phyloP scores from a whole-genome alignment of 129 eudicot species.

The Centella asiatica region DNA sequence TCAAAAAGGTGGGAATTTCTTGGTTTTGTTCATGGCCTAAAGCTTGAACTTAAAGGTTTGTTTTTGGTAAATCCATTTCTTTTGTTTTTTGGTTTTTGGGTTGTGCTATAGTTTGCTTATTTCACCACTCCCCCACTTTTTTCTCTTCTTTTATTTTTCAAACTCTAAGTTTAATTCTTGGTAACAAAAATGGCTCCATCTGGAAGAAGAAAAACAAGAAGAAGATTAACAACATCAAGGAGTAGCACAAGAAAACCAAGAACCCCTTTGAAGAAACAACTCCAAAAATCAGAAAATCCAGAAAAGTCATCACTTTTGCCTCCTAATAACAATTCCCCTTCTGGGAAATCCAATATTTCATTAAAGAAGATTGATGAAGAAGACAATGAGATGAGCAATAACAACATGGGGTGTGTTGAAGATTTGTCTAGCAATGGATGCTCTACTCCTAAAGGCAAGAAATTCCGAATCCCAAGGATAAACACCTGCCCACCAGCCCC shows the following conservation, averaged over 20 bases:
- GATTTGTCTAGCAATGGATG: conserved; percentile 27
- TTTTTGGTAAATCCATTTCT: not conserved
- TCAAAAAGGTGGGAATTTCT: not conserved
- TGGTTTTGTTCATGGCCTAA: no score
- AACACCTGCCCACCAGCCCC: conserved; percentile 86
- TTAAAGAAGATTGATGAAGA: conserved; percentile 4
- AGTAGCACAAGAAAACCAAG: no score
- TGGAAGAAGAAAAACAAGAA: conserved; percentile 27
- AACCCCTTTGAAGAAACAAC: conserved; percentile 17
- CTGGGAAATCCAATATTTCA: no score
- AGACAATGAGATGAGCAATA: not conserved
- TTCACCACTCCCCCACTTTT: no score
- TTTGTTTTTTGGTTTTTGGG: not conserved
- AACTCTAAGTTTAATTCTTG: not conserved
- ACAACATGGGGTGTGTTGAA: conserved; percentile 5
- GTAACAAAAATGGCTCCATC: conserved; percentile 42
- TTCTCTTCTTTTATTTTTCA: no score
- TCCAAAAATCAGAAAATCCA: conserved; percentile 7
- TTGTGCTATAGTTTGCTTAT: not conserved
- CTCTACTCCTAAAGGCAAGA: conserved; percentile 75
- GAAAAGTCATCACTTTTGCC: not conserved
- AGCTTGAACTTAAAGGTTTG: no score
- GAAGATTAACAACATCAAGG: conserved; percentile 23
- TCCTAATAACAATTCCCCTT: no score
- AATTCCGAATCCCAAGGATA: conserved; percentile 57